Base-by-base conservation (phyloP, 208 protist genomes). In the Porcisia deanei region DNA sequence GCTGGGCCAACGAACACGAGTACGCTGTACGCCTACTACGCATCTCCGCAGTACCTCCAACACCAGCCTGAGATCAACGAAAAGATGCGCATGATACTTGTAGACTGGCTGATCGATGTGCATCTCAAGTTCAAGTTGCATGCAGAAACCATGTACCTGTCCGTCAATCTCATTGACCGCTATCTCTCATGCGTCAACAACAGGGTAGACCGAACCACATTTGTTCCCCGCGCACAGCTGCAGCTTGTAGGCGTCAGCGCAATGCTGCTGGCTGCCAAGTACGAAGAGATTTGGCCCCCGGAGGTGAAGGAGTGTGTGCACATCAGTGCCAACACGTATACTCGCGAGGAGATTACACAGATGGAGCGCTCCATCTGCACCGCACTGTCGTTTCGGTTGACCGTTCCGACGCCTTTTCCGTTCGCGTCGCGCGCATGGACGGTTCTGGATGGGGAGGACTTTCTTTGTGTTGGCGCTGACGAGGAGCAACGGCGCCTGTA, bases 41-140 rank as follows among this genome's bases (percentile, higher is more conserved):
- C 90, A 55, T 92, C 85, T 30, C 89, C 92, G 18, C 81, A 88
- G 73, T 97, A 96, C 77, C 80, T 97, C 34, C 87, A 91, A 75
- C 88, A 94, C 75, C 93, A 97, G 77, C 89, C 93, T 12, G 96
- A 99, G 73, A 93, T 99, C 57, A 99, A 94, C 79, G 91, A 98
- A 72, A 98, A 98, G 81, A 99, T 99, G 98, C 91, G 99, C 55
- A 91, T 98, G 70, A 99, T 99, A 77, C 87, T 99, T 22, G 91
- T 99, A 22, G 98, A 99, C 88, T 99, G 99, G 98, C 94, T 99
- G 69, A 92, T 99, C 61, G 99, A 99, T 68, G 98, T 99, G 16
- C 96, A 99, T 75, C 83, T 98, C 57, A 98, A 99, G 93, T 99
- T 99, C 87, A 98, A 99, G 82, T 91, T 99, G 59, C 84, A 95